phyloP scores from a whole-genome alignment of 2,329 filamentous ascomycete species.

The Calonectria montana region DNA sequence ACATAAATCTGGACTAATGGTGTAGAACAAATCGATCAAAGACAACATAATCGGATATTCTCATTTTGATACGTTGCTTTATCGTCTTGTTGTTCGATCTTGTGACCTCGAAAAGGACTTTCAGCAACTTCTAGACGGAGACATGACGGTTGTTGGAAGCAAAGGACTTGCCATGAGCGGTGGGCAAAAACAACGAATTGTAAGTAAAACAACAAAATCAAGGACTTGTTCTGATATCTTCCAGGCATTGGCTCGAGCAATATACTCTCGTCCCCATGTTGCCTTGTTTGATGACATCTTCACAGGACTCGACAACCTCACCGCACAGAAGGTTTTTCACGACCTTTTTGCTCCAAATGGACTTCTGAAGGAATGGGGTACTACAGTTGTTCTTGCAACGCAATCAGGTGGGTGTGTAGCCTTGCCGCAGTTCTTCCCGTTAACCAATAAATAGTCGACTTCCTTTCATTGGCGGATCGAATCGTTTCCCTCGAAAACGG shows the following conservation, averaged over 20 bases:
- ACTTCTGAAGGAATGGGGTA: slow-evolving; percentile 41
- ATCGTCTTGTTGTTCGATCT: slow-evolving; percentile 39
- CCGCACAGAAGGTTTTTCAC: slow-evolving; percentile 46
- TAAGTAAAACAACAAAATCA: slow-evolving; percentile 24
- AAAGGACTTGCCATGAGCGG: slow-evolving; percentile 59
- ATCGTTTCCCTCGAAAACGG: slow-evolving; percentile 36
- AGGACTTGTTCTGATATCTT: neutral
- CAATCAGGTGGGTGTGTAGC: slow-evolving; percentile 40
- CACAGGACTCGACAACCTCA: slow-evolving; percentile 51
- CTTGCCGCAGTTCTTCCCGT: neutral
- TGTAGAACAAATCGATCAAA: slow-evolving; percentile 47
- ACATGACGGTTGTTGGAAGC: slow-evolving; percentile 56
- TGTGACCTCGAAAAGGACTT: slow-evolving; percentile 50
- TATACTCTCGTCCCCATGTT: slow-evolving; percentile 48
- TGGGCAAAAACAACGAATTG: slow-evolving; percentile 58
- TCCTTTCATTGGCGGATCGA: slow-evolving; percentile 41
- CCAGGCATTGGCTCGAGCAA: slow-evolving; percentile 51
- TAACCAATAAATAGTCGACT: slow-evolving; percentile 41
- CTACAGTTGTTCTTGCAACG: slow-evolving; percentile 53
- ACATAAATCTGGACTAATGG: neutral
- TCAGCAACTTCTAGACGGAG: slow-evolving; percentile 46
- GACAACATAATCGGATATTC: slow-evolving; percentile 50
- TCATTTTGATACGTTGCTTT: slow-evolving; percentile 39
- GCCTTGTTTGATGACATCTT: slow-evolving; percentile 54
- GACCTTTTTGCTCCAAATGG: slow-evolving; percentile 43